These are phyloP conservation scores for Cairneyella variabilis DNA, from an alignment of 495 filamentous ascomycete genomes.

Conservation along the genomic window DNA sequence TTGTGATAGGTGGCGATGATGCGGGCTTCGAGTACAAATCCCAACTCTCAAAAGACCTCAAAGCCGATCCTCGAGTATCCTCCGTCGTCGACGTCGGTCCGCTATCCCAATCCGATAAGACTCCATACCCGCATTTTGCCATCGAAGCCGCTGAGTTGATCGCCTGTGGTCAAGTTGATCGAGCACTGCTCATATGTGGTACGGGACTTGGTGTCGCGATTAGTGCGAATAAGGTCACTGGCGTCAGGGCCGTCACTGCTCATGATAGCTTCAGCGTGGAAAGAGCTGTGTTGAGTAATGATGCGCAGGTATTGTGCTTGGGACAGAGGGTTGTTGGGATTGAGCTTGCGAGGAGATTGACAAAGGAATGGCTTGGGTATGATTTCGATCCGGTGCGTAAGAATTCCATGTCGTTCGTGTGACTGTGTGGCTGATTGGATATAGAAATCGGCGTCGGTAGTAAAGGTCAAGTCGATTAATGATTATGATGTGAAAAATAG, in stretches of 20 bases:
- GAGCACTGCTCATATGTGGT: not conserved
- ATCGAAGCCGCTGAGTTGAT: not conserved
- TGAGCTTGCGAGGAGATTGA: constrained; percentile 71
- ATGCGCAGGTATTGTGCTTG: constrained; percentile 85
- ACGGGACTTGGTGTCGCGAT: not conserved
- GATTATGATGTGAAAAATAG: constrained; percentile 51
- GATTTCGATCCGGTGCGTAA: constrained; percentile 76
- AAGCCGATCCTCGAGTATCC: too few relatives aligned
- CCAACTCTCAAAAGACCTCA: too few relatives aligned
- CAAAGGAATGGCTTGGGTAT: constrained; percentile 77
- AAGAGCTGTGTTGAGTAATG: constrained; percentile 74
- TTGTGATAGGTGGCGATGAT: too few relatives aligned
- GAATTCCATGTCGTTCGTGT: too few relatives aligned
- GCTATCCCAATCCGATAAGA: not conserved
- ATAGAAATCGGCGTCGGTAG: constrained; percentile 52
- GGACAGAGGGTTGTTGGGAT: constrained; percentile 78
- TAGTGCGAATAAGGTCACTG: constrained; percentile 47
- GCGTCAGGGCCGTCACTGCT: constrained; percentile 81
- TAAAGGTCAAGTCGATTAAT: constrained; percentile 71
- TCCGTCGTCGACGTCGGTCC: not conserved
- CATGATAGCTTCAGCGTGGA: constrained; percentile 85
- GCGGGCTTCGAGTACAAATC: too few relatives aligned
- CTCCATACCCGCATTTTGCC: not conserved
- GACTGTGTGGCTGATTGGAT: too few relatives aligned
- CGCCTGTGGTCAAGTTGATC: not conserved